Conservation (phyloP, 345 rosid species). For the Linum lewisii region DNA sequence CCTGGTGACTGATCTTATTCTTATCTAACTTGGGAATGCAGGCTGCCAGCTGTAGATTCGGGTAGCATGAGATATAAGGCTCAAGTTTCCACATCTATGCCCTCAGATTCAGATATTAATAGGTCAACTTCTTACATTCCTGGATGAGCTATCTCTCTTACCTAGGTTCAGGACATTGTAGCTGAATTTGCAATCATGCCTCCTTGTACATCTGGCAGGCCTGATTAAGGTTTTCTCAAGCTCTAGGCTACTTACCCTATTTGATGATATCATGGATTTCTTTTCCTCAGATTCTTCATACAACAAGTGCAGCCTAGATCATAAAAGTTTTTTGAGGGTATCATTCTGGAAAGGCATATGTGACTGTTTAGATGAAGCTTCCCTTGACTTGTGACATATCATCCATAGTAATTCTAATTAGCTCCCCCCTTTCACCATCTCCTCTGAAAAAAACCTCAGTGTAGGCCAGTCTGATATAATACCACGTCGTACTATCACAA, state of each 20-base stretch:
- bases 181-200: slow-evolving; percentile 48
- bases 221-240: slow-evolving; percentile 60
- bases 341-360: slow-evolving; percentile 77
- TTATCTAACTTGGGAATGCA: slow-evolving; percentile 23
- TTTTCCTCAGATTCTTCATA: slow-evolving; percentile 35
- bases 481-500: no score
- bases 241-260: slow-evolving; percentile 66
- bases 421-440: no score
- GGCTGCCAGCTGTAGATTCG: slow-evolving; percentile 78
- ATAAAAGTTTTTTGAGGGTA: slow-evolving; percentile 42
- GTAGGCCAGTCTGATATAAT: no score
- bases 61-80: slow-evolving; percentile 79
- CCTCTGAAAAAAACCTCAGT: no score
- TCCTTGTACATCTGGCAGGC: slow-evolving; percentile 53
- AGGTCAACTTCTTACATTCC: slow-evolving; percentile 29
- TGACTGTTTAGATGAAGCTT: slow-evolving; percentile 58
- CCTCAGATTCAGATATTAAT: slow-evolving; percentile 27
- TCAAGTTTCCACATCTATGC: slow-evolving; percentile 25
- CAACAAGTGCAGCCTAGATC: slow-evolving; percentile 31
- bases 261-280: slow-evolving; percentile 48
- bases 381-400: slow-evolving; percentile 45
- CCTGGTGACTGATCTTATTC: not conserved
- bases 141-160: slow-evolving; percentile 69
- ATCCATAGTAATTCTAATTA: slow-evolving; percentile 60
- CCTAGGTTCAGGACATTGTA: slow-evolving; percentile 70